Evolutionary conservation across 2,329 filamentous ascomycete genomes (phyloP), one percentile per base, ranked within the genome.

Genomic region (Arthrobotrys conoides): DNA sequence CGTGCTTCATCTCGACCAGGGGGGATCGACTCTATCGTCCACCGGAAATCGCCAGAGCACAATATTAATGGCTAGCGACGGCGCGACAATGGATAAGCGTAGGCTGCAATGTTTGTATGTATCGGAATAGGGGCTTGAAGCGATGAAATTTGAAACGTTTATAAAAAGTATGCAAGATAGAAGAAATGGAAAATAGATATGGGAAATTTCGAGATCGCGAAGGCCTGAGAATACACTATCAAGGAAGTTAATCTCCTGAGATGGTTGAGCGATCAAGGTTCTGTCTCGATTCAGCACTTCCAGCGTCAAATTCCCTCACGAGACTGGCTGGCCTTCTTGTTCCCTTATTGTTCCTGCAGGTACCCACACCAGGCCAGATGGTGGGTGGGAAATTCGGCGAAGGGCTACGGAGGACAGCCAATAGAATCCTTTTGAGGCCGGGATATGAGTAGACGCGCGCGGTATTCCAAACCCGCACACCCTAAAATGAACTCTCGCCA

Each of bases 271-370:
- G 57, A 61, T 38, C 53, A 61, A 44, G 36, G 57, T 44, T 44
- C 9, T 61, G 57, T 36, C 14, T 61, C 57, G n/a, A 41, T 44
- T 61, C 57, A 61, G 27, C 65, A 30, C 33, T n/a, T 30, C 46
- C 63, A 69, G 75, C 75, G 75, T 72, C 46, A 78, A 78, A 69
- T 69, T 59, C 51, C 38, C 68, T 38, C 68, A 67, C 68, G 63
- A 61, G 63, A 78, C 73, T 71, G 73, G 72, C 49, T 41, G 27
- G 33, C 46, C 30, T 12, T 24, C 24, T 36, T 5, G 33, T 36
- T 36, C 33, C 33, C 18, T 27, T 24, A 33, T 6, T 27, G 36
- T 53, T 67, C 67, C 61, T 71, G 75, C 75, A 78, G 75, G 68
- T 57, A 69, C 68, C 57, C 57, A 44, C 57, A 44, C 36, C 57